phyloP scores from a whole-genome alignment of 371 early-diverging fungal genomes.

The Ecytonucleospora hepatopenaei region DNA sequence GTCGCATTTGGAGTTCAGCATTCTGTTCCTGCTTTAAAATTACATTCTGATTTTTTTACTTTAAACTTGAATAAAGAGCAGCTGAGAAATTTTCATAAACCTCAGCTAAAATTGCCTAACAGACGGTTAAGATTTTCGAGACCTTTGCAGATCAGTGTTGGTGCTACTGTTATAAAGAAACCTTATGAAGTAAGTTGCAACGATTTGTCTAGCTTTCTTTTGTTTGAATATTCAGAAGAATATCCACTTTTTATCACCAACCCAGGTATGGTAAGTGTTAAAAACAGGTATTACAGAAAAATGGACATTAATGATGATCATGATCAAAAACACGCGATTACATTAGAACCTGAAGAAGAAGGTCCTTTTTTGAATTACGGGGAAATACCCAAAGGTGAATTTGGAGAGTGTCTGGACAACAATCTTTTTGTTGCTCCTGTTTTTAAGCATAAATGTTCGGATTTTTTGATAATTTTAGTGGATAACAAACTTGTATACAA shows the following conservation, averaged over 20 bases:
- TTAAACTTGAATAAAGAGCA: slow-evolving; percentile 72
- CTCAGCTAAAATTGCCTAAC: slow-evolving; percentile 61
- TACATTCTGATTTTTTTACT: slow-evolving; percentile 76
- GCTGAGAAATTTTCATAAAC: slow-evolving; percentile 80
- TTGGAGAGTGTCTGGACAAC: slow-evolving; percentile 73
- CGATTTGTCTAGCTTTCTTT: slow-evolving; percentile 68
- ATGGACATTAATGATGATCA: slow-evolving; percentile 52
- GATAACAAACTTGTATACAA: slow-evolving; percentile 61
- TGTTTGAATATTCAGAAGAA: slow-evolving; percentile 91
- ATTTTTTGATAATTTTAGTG: slow-evolving; percentile 59
- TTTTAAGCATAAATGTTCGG: slow-evolving; percentile 64
- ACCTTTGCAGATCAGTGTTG: neutral
- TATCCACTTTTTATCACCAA: slow-evolving; percentile 85
- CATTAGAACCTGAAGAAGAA: slow-evolving; percentile 78
- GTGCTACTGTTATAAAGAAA: slow-evolving; percentile 65
- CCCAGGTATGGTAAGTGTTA: slow-evolving; percentile 84
- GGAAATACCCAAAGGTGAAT: slow-evolving; percentile 77
- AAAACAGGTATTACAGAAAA: slow-evolving; percentile 89
- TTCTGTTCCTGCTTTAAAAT: slow-evolving; percentile 72
- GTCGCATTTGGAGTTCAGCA: slow-evolving; percentile 75
- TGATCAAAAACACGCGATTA: slow-evolving; percentile 51
- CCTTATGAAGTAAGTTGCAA: slow-evolving; percentile 73
- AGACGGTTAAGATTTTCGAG: neutral
- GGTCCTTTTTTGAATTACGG: slow-evolving; percentile 76
- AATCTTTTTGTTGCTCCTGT: slow-evolving; percentile 88